A percentile compares a stretch with the other conserved stretches of the same genome.
Conservation (phyloP, 1,284 basidiomycete species). For the Boletellus deceptivus region DNA sequence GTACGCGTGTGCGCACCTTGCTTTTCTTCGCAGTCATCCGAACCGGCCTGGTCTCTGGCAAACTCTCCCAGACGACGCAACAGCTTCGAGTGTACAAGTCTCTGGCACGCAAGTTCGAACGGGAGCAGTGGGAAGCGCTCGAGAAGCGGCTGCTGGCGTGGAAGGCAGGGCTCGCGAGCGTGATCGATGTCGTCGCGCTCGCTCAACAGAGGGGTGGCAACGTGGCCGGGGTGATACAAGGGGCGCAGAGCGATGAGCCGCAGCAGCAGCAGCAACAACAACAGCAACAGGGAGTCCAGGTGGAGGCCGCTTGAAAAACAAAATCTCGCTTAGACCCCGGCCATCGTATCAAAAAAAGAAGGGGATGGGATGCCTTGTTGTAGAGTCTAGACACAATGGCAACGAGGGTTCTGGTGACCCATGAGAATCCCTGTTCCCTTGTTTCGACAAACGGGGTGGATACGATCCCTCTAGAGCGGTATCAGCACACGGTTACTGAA, state of each 20-base stretch:
- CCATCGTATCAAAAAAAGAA: not conserved
- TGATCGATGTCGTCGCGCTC: constrained; percentile 65
- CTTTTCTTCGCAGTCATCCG: constrained; percentile 68
- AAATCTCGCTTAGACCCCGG: not conserved
- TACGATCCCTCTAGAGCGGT: no score
- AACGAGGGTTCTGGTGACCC: no score
- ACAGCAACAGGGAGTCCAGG: constrained; percentile 18
- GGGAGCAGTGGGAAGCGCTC: constrained; percentile 79
- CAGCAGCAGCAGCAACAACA: no score
- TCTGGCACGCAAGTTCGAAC: constrained; percentile 75
- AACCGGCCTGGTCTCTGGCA: constrained; percentile 77
- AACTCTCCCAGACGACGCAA: constrained; percentile 81
- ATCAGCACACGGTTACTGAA: no score
- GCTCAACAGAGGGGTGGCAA: constrained; percentile 37
- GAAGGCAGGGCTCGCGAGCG: constrained; percentile 69
- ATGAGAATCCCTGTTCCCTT: no score
- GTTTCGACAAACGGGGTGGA: no score
- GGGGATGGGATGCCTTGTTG: no score
- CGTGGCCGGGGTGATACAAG: constrained; percentile 21
- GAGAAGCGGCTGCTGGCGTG: constrained; percentile 79
- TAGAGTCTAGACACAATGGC: no score
- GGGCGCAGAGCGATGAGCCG: constrained; percentile 14
- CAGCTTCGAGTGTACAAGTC: constrained; percentile 77
- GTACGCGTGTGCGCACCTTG: no score
- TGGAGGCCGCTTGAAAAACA: constrained; percentile 19